These are phyloP conservation scores for Cadophora gregata DNA, from an alignment of 2,329 filamentous ascomycete species.

Conservation along the genomic window DNA sequence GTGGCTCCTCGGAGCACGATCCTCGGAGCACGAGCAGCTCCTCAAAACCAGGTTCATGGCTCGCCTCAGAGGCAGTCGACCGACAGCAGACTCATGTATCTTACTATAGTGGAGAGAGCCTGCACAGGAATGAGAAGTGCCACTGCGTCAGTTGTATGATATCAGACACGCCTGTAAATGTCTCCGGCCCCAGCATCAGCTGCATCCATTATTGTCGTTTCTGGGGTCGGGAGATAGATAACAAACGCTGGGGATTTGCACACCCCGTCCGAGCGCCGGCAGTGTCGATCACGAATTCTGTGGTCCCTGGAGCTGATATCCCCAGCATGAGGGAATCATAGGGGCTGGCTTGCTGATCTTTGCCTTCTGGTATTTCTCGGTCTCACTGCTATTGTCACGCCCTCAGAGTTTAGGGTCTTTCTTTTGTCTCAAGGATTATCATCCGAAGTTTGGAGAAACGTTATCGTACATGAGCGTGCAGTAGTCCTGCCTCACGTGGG, in stretches of 20 bases:
- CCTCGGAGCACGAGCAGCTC: neutral
- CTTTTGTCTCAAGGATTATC: neutral
- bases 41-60: neutral
- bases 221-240: constrained; percentile 11
- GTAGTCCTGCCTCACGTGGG: neutral
- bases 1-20: neutral
- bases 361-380: neutral
- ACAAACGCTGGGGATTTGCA: constrained; percentile 1
- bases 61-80: neutral
- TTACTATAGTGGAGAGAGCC: neutral
- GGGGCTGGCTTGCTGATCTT: constrained; percentile 4
- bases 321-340: neutral
- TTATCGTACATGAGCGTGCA: neutral
- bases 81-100: too few species aligned
- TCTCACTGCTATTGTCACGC: neutral
- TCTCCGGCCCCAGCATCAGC: neutral
- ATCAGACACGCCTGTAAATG: neutral
- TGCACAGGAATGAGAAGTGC: neutral
- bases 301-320: constrained; percentile 7
- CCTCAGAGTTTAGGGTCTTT: neutral
- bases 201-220: neutral
- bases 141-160: neutral
- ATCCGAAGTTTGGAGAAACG: neutral
- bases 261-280: constrained; percentile 17
- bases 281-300: constrained; percentile 15